Percentiles rank a stretch among this genome's conserved stretches.
Evolutionary conservation across 1,284 basidiomycete species (phyloP).

Genomic region (Cutaneotrichosporon cutaneum): DNA sequence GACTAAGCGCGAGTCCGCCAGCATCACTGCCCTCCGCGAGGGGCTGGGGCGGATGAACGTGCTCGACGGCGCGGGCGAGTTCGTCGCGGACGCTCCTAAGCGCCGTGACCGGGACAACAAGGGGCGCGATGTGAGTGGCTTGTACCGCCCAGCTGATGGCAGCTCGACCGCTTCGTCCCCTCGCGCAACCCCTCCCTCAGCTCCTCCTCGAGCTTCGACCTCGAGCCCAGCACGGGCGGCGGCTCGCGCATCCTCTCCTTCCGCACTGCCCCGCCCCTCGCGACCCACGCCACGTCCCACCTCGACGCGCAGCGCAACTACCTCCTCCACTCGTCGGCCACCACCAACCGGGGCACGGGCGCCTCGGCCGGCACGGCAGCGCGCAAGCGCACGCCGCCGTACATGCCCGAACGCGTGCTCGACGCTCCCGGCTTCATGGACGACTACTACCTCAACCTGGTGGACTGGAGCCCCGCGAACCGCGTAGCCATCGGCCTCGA

Average conservation of each 20-base stretch:
- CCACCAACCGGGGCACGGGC: slow-evolving; percentile 33
- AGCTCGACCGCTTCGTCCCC: slow-evolving; percentile 53
- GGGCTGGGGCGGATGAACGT: slow-evolving; percentile 48
- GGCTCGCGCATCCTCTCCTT: slow-evolving; percentile 50
- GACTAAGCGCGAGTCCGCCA: slow-evolving; percentile 15
- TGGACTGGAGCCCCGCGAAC: slow-evolving; percentile 86
- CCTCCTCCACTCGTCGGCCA: slow-evolving; percentile 36
- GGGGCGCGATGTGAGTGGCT: slow-evolving; percentile 9
- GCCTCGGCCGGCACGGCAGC: slow-evolving; percentile 21
- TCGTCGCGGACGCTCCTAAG: slow-evolving; percentile 15
- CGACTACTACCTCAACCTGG: slow-evolving; percentile 95
- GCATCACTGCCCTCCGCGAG: slow-evolving; percentile 36
- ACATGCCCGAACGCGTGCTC: slow-evolving; percentile 85
- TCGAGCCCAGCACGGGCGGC: slow-evolving; percentile 15
- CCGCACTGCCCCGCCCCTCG: slow-evolving; percentile 46
- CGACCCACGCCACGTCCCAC: slow-evolving; percentile 48
- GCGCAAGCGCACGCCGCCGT: slow-evolving; percentile 42
- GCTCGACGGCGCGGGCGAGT: slow-evolving; percentile 31
- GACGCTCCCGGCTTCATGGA: slow-evolving; percentile 94
- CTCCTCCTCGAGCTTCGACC: slow-evolving; percentile 34
- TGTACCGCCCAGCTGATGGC: background rate
- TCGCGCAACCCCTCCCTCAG: slow-evolving; percentile 38
- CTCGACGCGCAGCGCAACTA: slow-evolving; percentile 49
- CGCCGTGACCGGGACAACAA: slow-evolving; percentile 13
- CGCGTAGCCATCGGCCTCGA: slow-evolving; percentile 83